Evolutionary conservation across 352 stramenopile species (phyloP), one percentile per base, ranked within the genome.

Genomic region (Phytophthora constricta): DNA sequence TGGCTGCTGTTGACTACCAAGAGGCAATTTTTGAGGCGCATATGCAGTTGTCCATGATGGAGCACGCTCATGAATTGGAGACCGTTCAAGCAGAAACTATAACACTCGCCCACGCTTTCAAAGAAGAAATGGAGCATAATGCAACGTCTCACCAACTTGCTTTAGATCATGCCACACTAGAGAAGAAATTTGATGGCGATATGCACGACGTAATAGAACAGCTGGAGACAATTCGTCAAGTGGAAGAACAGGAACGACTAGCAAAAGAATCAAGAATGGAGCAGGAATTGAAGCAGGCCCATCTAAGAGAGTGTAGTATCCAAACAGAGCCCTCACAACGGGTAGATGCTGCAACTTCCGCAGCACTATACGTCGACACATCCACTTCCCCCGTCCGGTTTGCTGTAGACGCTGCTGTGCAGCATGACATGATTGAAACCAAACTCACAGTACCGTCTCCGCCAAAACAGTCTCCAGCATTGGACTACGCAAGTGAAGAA

Each of bases 1-100:
- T 93, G 7, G 83, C 83, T 7, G 83, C 84, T 28, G 78, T 93
- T 1, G 85, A 88, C 46, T 91, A 86, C 33, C 82, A 90, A 51
- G 85, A 93, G 57, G 69, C 79, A 1, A 79, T 93, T 25, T 71
- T 84, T 23, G 79, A 90, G 2, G 85, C 85, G 0, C 83, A 91
- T 22, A 47, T 89, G 17, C 81, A 91, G 39, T 33, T 91, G 10
- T 62, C 74, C 1, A 72, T 80, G 56, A 85, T 93, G 70, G 83
- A 91, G 49, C 79, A 89, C 19, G 57, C 73, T 2, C 81, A 86
- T 5, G 62, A 76, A 10, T 31, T 92, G 9, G 79, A 90, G 34
- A 62, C 77, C 37, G 82, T 77, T 0, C 84, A 90, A 54, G 50
- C 67, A 5, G 80, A 91, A 20, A 80, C 80, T 0, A 64, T 91